phyloP scores from a whole-genome alignment of 164 flowering plant species.

The Houttuynia cordata region DNA sequence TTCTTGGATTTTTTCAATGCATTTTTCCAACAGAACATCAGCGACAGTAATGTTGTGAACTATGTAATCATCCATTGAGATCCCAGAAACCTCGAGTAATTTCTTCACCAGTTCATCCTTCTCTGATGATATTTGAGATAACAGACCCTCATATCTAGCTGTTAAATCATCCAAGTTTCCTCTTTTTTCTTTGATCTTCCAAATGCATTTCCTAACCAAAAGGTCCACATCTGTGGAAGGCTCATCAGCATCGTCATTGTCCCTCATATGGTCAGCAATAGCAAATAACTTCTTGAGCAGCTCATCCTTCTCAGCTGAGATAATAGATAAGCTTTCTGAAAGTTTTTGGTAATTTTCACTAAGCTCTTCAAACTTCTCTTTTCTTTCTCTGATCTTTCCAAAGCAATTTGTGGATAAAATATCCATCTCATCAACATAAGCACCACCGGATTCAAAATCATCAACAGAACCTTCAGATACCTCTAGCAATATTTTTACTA shows the following conservation, averaged over 20 bases:
- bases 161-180: conserved; percentile 29
- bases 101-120: conserved; percentile 1
- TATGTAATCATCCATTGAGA: neutral
- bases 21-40: conserved; percentile 30
- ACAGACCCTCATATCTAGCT: conserved; percentile 30
- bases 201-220: conserved; percentile 41
- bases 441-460: neutral
- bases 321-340: conserved; percentile 25
- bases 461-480: neutral
- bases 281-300: conserved; percentile 1
- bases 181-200: conserved; percentile 33
- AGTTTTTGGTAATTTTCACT: conserved; percentile 26
- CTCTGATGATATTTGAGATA: conserved; percentile 17
- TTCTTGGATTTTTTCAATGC: conserved; percentile 46
- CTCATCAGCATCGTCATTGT: conserved; percentile 13
- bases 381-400: conserved; percentile 45
- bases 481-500: neutral
- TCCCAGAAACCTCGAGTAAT: conserved; percentile 4
- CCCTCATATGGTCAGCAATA: neutral
- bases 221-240: conserved; percentile 17
- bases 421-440: neutral
- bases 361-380: conserved; percentile 38
- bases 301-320: conserved; percentile 12
- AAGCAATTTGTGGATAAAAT: neutral
- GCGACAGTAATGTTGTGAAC: conserved; percentile 21